Conservation (phyloP, 2,329 filamentous ascomycete species). For the Venturia aucupariae region DNA sequence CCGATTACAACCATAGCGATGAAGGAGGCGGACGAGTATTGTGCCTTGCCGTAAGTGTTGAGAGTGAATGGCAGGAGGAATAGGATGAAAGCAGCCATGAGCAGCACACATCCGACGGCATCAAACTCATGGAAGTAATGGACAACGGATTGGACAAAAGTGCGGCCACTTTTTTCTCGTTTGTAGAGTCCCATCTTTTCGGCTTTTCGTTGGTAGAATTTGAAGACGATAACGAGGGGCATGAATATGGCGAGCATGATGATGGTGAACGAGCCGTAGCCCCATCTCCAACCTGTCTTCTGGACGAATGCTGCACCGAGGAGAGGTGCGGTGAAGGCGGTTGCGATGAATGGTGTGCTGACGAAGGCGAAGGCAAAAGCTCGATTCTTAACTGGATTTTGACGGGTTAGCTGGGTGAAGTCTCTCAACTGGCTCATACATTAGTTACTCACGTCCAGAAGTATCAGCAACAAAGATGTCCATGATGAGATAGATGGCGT, state of each 20-base stretch:
- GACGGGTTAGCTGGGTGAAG: not conserved
- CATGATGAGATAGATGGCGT: slow-evolving; percentile 52
- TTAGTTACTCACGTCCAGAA: slow-evolving; percentile 33
- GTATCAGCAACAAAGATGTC: slow-evolving; percentile 61
- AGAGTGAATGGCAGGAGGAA: slow-evolving; percentile 62
- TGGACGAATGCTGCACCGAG: slow-evolving; percentile 47
- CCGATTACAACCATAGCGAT: slow-evolving; percentile 35
- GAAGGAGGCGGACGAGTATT: slow-evolving; percentile 30
- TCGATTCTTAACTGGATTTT: slow-evolving; percentile 44
- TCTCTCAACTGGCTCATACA: not conserved
- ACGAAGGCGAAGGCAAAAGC: slow-evolving; percentile 55
- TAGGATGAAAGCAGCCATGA: slow-evolving; percentile 51
- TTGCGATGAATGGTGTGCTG: slow-evolving; percentile 56
- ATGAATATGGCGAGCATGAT: slow-evolving; percentile 51
- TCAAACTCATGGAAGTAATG: slow-evolving; percentile 58
- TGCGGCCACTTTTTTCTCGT: slow-evolving; percentile 35
- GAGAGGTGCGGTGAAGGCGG: slow-evolving; percentile 52
- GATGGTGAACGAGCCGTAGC: slow-evolving; percentile 57
- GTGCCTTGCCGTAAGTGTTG: slow-evolving; percentile 12
- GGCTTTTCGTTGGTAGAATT: slow-evolving; percentile 34
- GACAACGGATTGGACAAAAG: slow-evolving; percentile 36
- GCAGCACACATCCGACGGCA: slow-evolving; percentile 50
- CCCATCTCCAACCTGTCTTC: slow-evolving; percentile 56
- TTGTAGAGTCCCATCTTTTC: slow-evolving; percentile 42
- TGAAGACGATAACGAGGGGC: slow-evolving; percentile 47